Evolutionary conservation across 1,284 basidiomycete genomes (phyloP), one percentile per base, ranked within the genome.

Genomic region (Ceraceosorus guamensis): DNA sequence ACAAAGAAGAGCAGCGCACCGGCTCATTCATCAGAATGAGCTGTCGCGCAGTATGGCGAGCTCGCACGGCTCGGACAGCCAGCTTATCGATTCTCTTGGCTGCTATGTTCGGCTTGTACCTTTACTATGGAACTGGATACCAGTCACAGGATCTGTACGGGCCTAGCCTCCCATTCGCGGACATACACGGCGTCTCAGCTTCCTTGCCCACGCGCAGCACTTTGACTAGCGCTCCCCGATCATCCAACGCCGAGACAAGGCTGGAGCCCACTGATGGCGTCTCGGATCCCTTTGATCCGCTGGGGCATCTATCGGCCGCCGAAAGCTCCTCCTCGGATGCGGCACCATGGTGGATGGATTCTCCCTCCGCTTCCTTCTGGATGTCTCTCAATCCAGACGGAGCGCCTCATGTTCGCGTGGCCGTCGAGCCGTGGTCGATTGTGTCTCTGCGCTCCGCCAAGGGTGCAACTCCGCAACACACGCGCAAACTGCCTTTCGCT

Each of bases 341-440:
- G 18, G 35, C 58, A 45, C 67, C 68, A 3, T 71, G 68, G 68
- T 71, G 68, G 68, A 58, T 56, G 5, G 60, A 77, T 14, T 71
- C 70, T 13, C 68, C 65, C 11, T 74, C 73, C 11, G 77, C 73
- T 39, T 66, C 63, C 18, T 73, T 91, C 37, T 96, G 91, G 91
- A 84, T 84, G 53, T 79, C 83, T 0, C 78, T 95, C 45, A 93
- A 92, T 70, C 88, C 89, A 1, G 76, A 78, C 1, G 83, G 85
- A 53, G 82, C 84, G 53, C 75, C 82, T 1, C 79, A 87, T 6
- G 80, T 93, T n/a, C 86, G 89, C 68, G 76, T 97, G 52, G 82
- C 86, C 60, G 81, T 93, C 52, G 87, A 92, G 66, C 81, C 84
- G 7, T 89, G 90, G 6, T 84, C 84, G 3, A 83, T 91, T 55